phyloP scores from a whole-genome alignment of 805 yeast genomes.

The Saturnispora sekii region DNA sequence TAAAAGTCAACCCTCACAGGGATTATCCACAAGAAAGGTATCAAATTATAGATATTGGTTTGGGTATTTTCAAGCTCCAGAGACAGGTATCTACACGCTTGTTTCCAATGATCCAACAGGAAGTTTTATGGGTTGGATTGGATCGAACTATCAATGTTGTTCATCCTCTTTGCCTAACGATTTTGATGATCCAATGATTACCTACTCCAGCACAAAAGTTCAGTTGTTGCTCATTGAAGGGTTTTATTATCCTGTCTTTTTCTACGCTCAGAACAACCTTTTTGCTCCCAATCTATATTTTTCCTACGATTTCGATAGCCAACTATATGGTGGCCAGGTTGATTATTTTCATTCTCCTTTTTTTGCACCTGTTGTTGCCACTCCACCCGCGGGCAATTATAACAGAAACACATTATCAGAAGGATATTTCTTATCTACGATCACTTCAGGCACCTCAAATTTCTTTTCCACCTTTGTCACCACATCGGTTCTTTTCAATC shows the following conservation, averaged over 20 bases:
- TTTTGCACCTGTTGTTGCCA: not conserved
- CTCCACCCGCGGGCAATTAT: not conserved
- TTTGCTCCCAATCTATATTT: not conserved
- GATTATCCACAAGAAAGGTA: too few species aligned
- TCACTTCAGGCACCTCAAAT: not conserved
- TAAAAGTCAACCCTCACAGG: too few species aligned
- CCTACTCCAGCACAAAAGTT: not conserved
- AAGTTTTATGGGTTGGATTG: not conserved
- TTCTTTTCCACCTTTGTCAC: not conserved
- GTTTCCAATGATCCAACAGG: not conserved
- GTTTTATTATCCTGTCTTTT: not conserved
- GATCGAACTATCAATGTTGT: not conserved
- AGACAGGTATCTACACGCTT: not conserved
- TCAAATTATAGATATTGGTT: too few species aligned
- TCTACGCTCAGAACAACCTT: not conserved
- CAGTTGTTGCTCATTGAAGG: not conserved
- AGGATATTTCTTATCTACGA: not conserved
- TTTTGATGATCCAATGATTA: not conserved
- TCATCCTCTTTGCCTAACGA: not conserved
- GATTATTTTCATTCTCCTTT: not conserved
- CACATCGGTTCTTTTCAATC: not conserved
- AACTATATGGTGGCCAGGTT: not conserved
- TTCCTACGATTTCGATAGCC: not conserved
- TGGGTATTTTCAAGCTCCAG: not conserved
- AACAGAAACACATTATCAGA: not conserved